A percentile compares a stretch with the other conserved stretches of the same genome.
Conservation (phyloP, 2,329 filamentous ascomycete genomes). For the Tetracladium maxilliforme region DNA sequence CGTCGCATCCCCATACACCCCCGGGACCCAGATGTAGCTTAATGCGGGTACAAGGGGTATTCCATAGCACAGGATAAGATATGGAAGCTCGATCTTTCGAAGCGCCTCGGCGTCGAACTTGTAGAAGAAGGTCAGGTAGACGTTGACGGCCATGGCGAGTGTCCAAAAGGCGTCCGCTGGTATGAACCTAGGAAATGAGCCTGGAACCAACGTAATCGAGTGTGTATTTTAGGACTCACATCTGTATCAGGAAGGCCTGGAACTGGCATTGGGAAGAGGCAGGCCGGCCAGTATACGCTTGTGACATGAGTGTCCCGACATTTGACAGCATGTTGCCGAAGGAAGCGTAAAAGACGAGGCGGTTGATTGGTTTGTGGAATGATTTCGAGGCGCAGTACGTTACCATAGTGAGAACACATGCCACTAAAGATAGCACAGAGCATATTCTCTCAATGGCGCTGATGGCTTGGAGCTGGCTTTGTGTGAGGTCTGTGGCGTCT, state of each 20-base stretch:
- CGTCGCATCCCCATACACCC: slow-evolving; percentile 59
- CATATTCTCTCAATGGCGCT: slow-evolving; percentile 50
- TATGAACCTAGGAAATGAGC: slow-evolving; percentile 74
- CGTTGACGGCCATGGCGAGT: slow-evolving; percentile 70
- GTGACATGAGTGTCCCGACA: slow-evolving; percentile 60
- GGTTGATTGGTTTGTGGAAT: slow-evolving; percentile 79
- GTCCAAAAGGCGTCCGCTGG: slow-evolving; percentile 65
- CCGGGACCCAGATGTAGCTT: slow-evolving; percentile 48
- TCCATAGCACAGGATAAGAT: slow-evolving; percentile 57
- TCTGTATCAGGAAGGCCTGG: slow-evolving; percentile 70
- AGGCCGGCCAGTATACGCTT: slow-evolving; percentile 16
- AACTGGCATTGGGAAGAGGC: slow-evolving; percentile 39
- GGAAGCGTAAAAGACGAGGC: slow-evolving; percentile 70
- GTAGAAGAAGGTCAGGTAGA: slow-evolving; percentile 67
- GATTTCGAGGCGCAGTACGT: slow-evolving; percentile 52
- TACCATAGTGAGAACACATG: slow-evolving; percentile 54
- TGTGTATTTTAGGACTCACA: slow-evolving; percentile 33
- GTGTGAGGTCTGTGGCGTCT: slow-evolving; percentile 3
- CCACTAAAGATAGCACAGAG: slow-evolving; percentile 56
- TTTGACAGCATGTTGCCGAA: slow-evolving; percentile 71
- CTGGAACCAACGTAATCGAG: too few species aligned
- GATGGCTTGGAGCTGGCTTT: slow-evolving; percentile 34
- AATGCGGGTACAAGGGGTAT: slow-evolving; percentile 56
- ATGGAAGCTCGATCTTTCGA: slow-evolving; percentile 54
- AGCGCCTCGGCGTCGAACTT: slow-evolving; percentile 53